Conservation (phyloP, 2,329 filamentous ascomycete species). For the Fusarium subglutinans region DNA sequence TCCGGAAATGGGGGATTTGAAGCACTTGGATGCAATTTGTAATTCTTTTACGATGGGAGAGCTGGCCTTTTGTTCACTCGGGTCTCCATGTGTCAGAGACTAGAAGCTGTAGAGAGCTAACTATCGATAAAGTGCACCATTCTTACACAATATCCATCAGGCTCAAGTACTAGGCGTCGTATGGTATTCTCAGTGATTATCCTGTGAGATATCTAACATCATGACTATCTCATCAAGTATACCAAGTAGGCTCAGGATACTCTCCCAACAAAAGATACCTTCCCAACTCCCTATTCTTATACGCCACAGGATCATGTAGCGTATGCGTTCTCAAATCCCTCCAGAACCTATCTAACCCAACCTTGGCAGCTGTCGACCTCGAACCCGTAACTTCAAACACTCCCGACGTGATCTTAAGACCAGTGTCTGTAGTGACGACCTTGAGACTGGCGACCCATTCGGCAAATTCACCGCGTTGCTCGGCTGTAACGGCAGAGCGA, state of each 20-base stretch:
- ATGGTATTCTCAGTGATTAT: neutral
- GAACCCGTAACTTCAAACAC: constrained; percentile 63
- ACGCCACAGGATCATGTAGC: constrained; percentile 73
- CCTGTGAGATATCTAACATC: rapidly evolving
- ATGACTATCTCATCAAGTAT: neutral
- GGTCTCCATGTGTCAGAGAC: rapidly evolving
- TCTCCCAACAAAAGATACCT: constrained; percentile 65
- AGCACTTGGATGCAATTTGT: no score
- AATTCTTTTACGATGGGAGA: rapidly evolving
- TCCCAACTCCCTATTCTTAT: constrained; percentile 72
- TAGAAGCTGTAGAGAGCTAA: rapidly evolving
- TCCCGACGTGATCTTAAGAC: constrained; percentile 60
- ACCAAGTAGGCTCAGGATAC: constrained; percentile 53
- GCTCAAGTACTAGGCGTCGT: rapidly evolving
- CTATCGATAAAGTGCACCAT: rapidly evolving
- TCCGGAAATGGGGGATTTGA: no score
- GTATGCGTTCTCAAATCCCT: constrained; percentile 72
- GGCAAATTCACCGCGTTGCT: constrained; percentile 66
- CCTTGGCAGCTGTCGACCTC: constrained; percentile 64
- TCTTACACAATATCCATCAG: rapidly evolving
- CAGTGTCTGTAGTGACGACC: constrained; percentile 59
- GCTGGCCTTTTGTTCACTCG: rapidly evolving
- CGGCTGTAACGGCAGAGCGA: constrained; percentile 56
- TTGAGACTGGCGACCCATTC: constrained; percentile 59
- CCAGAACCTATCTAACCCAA: constrained; percentile 73